Evolutionary conservation across 495 filamentous ascomycete species (phyloP), one percentile per base, ranked within the genome.

Genomic region (Trypethelium eluteriae): DNA sequence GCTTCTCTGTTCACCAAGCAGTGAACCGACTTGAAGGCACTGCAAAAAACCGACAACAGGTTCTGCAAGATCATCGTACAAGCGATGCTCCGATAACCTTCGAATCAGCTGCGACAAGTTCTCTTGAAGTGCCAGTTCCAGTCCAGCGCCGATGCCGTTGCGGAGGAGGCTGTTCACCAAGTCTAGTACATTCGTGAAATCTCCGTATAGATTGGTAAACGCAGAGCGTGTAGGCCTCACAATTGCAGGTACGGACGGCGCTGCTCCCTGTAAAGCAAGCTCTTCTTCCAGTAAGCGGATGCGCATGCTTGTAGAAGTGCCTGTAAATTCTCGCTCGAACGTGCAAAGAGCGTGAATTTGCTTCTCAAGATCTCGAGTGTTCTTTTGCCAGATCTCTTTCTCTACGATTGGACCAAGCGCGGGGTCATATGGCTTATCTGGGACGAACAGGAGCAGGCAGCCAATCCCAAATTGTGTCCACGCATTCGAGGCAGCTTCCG

Each of bases 401-500:
- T 92, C 85, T 4, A 98, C 79, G 47, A 87, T 82, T n/a, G 88
- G 81, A 65, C 84, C 83, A 65, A 93, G 79, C 35, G 93, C 90
- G 12, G 94, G 94, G 74, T 99, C 94, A 67, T 89, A 93, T 2
- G 88, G 82, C 72, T 86, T 85, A 73, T 96, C 88, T 0, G 95
- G 92, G 2, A 97, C 87, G 70, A 92, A 98, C 7, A 97, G 82
- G 56, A 84, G 82, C 38, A 99, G 76, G 62, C 82, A 83, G 0
- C 82, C 88, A 2, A 88, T 66, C 3, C 86, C 83, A 66, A 91
- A 88, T 38, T 83, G 76, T 4, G 85, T 74, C 89, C 89, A 92
- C 5, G 89, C 86, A 1, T 70, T 25, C 7, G 75, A 68, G 46
- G 64, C 66, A 2, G 63, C 62, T 11, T 35, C 46, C 35, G 47